Evolutionary conservation across 2,329 filamentous ascomycete genomes (phyloP), one percentile per base, ranked within the genome.

Genomic region (Juglanconis sp.): DNA sequence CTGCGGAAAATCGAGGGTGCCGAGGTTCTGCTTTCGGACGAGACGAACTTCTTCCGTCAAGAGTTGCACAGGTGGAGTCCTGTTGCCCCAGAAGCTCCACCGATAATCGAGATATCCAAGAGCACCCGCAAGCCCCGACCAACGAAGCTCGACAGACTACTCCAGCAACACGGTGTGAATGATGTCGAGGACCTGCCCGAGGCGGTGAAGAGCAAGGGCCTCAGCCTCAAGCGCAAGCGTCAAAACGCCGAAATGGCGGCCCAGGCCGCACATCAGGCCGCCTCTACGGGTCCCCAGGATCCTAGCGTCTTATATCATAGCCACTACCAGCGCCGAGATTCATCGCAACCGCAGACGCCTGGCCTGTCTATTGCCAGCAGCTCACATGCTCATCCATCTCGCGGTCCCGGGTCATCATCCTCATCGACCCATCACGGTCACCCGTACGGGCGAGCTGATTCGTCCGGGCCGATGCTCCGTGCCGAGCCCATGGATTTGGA

Each of bases 31-130:
- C 81, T 99, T 2, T 85, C 93, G 0, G 89, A 88, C 60, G 95
- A 99, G 76, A 97, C 94, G n/a, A 99, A 99, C 71, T 96, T 96
- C 74, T 94, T 99, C 78, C 88, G 94, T 31, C 92, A 96, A 71
- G 92, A 97, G 71, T 81, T 99, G 59, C 95, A 99, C 75, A 96
- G 92, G 71, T 96, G 91, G 90, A 92, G 89, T 44, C 93, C 93
- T 3, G 91, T 98, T 32, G 93, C 95, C 1, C 90, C 92, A 0
- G 84, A 91, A 13, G 81, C 95, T 11, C 95, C 95, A 3, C 93
- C 93, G 30, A 87, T 96, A 42, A 81, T 96, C 9, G 90, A 96
- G 63, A 85, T 89, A 15, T 98, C 94, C 0, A 84, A 93, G 64
- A 97, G 93, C 53, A 99, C 95, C 4, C 86, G 95, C 61, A 99